Evolutionary conservation across 345 rosid genomes (phyloP), one percentile per base, ranked within the genome.

Genomic region (Jatropha curcas): DNA sequence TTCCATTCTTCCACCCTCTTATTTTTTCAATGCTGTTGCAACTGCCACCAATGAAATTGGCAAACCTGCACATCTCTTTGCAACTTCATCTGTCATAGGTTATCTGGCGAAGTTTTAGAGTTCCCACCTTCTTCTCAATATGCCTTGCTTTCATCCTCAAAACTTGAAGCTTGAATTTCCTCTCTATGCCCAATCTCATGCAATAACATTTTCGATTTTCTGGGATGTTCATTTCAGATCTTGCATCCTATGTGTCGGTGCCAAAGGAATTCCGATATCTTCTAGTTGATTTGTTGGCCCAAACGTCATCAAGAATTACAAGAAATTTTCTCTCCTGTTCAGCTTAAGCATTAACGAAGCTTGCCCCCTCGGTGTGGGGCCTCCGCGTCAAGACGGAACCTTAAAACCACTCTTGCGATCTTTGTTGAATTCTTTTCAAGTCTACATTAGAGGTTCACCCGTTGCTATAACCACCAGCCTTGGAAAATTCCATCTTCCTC

Each of bases 291-390:
- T 35, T 35, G 3, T 35, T n/a, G n/a, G 39, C 60, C 61, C 51
- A 72, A 63, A 71, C 20, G 12, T 71, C 66, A 71, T 71, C 74
- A 2, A 71, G 56, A 30, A 71, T 48, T 3, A 71, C 46, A 43
- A 71, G 66, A 0, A n/a, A n/a, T n/a, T 22, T 5, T 60, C 59
- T 14, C 66, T 71, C 74, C 7, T 13, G 20, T 71, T n/a, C 35
- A 71, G 34, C 10, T 55, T 6, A 43, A 27, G 7, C n/a, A 39
- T 12, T 43, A 6, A 5, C 9, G 35, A 16, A 7, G 2, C 6
- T 37, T 35, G 75, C 68, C 25, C 75, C 34, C 22, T 5, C 30
- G 1, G 0, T 9, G 1, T 37, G 0, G 8, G 14, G 33, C 46
- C 51, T 51, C 48, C 61, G 43, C 11, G 35, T 17, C 5, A 72